phyloP scores from a whole-genome alignment of 176 grass and related monocot genomes.

The Triticum urartu region DNA sequence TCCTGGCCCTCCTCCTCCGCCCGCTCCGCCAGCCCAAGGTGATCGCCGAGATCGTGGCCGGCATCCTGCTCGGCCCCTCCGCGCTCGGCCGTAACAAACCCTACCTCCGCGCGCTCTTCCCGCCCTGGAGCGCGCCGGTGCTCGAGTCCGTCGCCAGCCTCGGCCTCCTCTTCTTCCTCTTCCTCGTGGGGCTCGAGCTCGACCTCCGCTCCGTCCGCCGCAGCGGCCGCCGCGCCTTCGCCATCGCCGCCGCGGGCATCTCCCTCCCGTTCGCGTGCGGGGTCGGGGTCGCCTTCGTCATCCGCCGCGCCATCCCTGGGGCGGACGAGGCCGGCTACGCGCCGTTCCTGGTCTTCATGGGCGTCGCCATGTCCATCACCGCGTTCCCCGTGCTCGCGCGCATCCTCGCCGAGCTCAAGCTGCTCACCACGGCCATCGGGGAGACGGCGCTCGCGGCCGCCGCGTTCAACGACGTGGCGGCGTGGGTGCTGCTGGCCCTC shows the following conservation, averaged over 20 bases:
- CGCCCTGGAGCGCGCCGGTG: constrained; percentile 73
- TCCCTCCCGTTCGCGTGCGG: constrained; percentile 78
- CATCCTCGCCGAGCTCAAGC: constrained; percentile 89
- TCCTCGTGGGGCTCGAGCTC: constrained; percentile 84
- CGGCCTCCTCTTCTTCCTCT: constrained; percentile 89
- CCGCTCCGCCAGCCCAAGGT: constrained; percentile 90
- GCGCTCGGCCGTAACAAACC: constrained; percentile 62
- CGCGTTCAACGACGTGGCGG: constrained; percentile 80
- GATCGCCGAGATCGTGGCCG: constrained; percentile 84
- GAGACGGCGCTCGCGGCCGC: constrained; percentile 73
- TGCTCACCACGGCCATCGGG: constrained; percentile 59
- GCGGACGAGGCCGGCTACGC: constrained; percentile 46
- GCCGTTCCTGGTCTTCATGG: constrained; percentile 88
- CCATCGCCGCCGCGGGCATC: constrained; percentile 64
- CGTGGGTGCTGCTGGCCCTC: constrained; percentile 73
- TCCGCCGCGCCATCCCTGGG: constrained; percentile 58
- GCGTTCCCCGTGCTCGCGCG: constrained; percentile 83
- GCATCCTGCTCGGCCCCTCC: constrained; percentile 77
- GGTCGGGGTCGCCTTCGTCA: constrained; percentile 57
- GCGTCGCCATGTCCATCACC: constrained; percentile 82
- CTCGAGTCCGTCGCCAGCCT: constrained; percentile 83
- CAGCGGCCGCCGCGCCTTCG: constrained; percentile 59
- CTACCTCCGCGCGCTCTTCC: constrained; percentile 69
- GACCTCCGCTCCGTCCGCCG: constrained; percentile 64
- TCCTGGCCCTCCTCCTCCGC: constrained; percentile 63